Evolutionary conservation across 2,329 filamentous ascomycete species (phyloP).

Genomic region (Trichoderma hamatum): DNA sequence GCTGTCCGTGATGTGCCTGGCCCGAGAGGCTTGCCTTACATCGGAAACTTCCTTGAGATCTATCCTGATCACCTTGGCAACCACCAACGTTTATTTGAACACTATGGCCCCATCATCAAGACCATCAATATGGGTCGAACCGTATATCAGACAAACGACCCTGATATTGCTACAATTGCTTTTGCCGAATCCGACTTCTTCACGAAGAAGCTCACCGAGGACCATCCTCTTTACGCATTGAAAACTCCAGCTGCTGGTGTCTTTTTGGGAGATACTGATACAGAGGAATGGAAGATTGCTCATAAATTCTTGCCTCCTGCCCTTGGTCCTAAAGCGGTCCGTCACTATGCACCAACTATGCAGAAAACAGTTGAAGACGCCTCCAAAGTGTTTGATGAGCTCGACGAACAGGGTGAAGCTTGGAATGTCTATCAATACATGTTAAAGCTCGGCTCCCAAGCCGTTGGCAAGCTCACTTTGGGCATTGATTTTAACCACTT

Average conservation of each 20-base stretch:
- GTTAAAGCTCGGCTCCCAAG: conserved; percentile 52
- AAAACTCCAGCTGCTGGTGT: conserved; percentile 48
- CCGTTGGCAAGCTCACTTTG: conserved; percentile 49
- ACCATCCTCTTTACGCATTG: conserved; percentile 50
- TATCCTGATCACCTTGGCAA: conserved; percentile 63
- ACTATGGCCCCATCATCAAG: conserved; percentile 55
- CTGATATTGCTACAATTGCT: conserved; percentile 48
- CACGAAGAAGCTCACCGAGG: conserved; percentile 55
- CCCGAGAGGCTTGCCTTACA: conserved; percentile 50
- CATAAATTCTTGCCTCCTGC: conserved; percentile 67
- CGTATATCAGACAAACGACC: conserved; percentile 56
- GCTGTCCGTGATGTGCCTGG: conserved; percentile 54
- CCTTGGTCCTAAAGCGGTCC: conserved; percentile 61
- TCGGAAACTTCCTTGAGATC: conserved; percentile 58
- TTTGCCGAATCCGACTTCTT: conserved; percentile 56
- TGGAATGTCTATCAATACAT: conserved; percentile 56
- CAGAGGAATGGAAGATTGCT: conserved; percentile 51
- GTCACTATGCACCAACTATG: conserved; percentile 64
- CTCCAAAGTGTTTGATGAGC: conserved; percentile 53
- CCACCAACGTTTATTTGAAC: conserved; percentile 56
- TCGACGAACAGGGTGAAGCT: conserved; percentile 52
- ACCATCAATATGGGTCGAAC: conserved; percentile 55
- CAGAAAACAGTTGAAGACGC: conserved; percentile 55
- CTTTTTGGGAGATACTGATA: conserved; percentile 55
- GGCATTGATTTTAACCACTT: conserved; percentile 53